Conservation (phyloP, 371 early-diverging fungal genomes). For the Saksenaea oblongispora region DNA sequence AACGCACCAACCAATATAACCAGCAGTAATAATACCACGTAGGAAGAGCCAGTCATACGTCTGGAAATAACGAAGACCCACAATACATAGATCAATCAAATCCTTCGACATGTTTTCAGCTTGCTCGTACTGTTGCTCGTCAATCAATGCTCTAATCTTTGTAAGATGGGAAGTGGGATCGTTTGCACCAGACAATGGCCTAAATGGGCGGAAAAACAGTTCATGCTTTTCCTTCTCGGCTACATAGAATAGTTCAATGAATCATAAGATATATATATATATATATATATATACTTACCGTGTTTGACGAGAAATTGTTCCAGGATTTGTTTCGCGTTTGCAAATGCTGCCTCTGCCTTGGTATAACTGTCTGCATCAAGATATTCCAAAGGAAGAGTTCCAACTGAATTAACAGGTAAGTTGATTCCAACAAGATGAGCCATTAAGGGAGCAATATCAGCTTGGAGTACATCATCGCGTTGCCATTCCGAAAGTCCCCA, state of each 20-base stretch:
- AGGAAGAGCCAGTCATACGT: slow-evolving; percentile 96
- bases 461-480: slow-evolving; percentile 87
- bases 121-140: slow-evolving; percentile 53
- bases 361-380: slow-evolving; percentile 66
- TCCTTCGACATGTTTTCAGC: slow-evolving; percentile 66
- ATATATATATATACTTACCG: slow-evolving; percentile 29
- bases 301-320: slow-evolving; percentile 86
- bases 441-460: slow-evolving; percentile 97
- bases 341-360: slow-evolving; percentile 72
- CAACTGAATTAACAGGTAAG: slow-evolving; percentile 92
- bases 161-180: slow-evolving; percentile 52
- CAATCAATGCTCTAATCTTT: slow-evolving; percentile 65
- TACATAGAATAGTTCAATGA: slow-evolving; percentile 10
- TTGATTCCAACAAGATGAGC: slow-evolving; percentile 83
- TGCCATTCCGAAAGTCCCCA: slow-evolving; percentile 64
- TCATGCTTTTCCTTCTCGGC: slow-evolving; percentile 76
- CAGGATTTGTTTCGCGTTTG: slow-evolving; percentile 84
- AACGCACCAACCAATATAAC: slow-evolving; percentile 93
- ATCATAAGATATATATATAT: background rate
- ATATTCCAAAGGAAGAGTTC: slow-evolving; percentile 81
- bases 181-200: slow-evolving; percentile 52
- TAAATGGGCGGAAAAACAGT: slow-evolving; percentile 78
- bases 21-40: slow-evolving; percentile 78
- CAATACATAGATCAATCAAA: slow-evolving; percentile 66
- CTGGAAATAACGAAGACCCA: slow-evolving; percentile 93